Evolutionary conservation across 805 yeast species (phyloP).

Genomic region (Saccharomycopsis oosterbeekiorum): DNA sequence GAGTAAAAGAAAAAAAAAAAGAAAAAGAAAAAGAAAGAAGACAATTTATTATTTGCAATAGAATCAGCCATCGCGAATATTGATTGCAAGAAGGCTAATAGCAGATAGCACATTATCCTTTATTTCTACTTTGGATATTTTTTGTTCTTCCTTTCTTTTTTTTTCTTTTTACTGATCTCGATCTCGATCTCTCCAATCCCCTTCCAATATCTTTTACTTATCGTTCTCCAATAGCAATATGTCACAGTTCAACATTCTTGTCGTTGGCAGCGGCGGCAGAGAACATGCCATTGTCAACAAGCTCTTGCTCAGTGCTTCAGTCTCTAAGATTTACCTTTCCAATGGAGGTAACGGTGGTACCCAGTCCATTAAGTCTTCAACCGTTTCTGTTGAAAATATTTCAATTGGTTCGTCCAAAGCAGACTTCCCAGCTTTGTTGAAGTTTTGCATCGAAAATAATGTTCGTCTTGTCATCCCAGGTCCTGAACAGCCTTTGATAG

Average conservation of each 20-base stretch:
- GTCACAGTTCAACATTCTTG: slow-evolving; percentile 50
- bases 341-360: slow-evolving; percentile 97
- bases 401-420: slow-evolving; percentile 52
- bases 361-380: slow-evolving; percentile 34
- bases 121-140: no score
- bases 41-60: no score
- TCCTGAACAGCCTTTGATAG: slow-evolving; percentile 98
- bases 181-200: no score
- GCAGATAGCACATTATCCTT: no score
- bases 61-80: no score
- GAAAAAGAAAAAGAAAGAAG: no score
- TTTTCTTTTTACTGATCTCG: neutral
- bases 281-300: slow-evolving; percentile 97
- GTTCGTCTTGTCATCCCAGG: slow-evolving; percentile 86
- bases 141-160: neutral
- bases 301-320: slow-evolving; percentile 66
- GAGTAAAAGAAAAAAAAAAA: no score
- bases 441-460: slow-evolving; percentile 60
- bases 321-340: slow-evolving; percentile 71
- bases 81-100: no score
- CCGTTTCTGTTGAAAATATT: slow-evolving; percentile 40
- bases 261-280: slow-evolving; percentile 97
- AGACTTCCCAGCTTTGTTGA: slow-evolving; percentile 61
- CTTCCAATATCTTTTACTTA: no score
- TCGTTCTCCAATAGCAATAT: neutral